Evolutionary conservation across 805 yeast species (phyloP).

Genomic region (Candida alai): DNA sequence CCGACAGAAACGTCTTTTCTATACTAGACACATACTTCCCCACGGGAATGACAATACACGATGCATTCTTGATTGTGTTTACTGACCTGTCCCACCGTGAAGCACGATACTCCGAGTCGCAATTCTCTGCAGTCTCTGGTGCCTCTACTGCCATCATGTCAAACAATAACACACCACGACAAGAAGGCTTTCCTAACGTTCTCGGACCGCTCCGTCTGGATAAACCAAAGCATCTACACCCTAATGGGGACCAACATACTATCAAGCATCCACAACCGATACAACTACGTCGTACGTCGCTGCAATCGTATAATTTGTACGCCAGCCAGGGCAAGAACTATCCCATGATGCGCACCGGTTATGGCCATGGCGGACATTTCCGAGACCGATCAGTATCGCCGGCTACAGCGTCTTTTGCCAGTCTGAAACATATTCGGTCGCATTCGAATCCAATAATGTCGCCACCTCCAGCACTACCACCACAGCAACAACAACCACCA

Average conservation of each 20-base stretch:
- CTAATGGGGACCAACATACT: constrained; percentile 1
- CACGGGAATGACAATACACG: constrained; percentile 62
- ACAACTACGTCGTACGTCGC: constrained; percentile 1
- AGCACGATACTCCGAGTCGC: constrained; percentile 1
- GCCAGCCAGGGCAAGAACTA: constrained; percentile 12
- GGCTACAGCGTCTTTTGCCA: constrained; percentile 8
- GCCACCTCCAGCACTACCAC: constrained; percentile 14
- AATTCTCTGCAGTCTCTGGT: background rate
- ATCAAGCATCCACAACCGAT: constrained; percentile 2
- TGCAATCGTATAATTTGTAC: constrained; percentile 1
- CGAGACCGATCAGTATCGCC: constrained; percentile 27
- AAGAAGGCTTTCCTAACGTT: background rate
- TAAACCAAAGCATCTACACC: no score
- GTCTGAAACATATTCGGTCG: constrained; percentile 25
- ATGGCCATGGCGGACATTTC: no score
- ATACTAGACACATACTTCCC: constrained; percentile 60
- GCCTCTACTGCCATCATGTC: background rate
- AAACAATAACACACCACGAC: background rate
- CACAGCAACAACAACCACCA: constrained; percentile 1
- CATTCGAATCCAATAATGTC: constrained; percentile 26
- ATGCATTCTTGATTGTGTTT: constrained; percentile 59
- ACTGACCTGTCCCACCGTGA: constrained; percentile 17
- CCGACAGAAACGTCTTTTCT: constrained; percentile 59
- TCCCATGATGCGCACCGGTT: background rate
- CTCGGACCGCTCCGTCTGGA: no score